Conservation (phyloP, 306 rosid species). For the Vigna hirtella region DNA sequence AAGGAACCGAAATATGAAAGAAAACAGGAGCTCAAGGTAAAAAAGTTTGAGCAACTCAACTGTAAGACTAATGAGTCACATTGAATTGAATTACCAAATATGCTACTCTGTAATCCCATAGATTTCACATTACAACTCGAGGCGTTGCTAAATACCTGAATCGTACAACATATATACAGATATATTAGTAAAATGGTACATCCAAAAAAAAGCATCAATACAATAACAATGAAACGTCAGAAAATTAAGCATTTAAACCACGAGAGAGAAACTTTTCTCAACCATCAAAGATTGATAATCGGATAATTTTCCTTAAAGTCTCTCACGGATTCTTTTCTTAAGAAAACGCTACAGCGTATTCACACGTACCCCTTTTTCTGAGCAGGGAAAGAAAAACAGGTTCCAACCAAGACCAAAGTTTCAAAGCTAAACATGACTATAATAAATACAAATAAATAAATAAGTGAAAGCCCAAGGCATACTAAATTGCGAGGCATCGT, state of each 20-base stretch:
- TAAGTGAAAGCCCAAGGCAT: not conserved
- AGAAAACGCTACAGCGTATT: not conserved
- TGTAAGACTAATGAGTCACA: slow-evolving; percentile 63
- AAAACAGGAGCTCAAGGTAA: slow-evolving; percentile 21
- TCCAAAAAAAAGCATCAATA: not conserved
- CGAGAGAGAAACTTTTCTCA: not conserved
- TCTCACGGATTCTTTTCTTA: not conserved
- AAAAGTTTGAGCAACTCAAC: slow-evolving; percentile 57
- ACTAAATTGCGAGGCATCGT: not conserved
- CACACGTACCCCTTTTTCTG: slow-evolving; percentile 21
- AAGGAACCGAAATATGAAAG: slow-evolving; percentile 10
- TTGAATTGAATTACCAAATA: slow-evolving; percentile 65
- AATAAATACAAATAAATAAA: not conserved
- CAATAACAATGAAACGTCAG: not conserved
- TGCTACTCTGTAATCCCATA: slow-evolving; percentile 49
- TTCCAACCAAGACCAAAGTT: slow-evolving; percentile 5
- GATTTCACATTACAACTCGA: slow-evolving; percentile 54
- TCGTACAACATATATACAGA: slow-evolving; percentile 17
- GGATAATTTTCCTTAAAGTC: not conserved
- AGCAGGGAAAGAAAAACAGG: not conserved
- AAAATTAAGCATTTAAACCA: slow-evolving; percentile 3
- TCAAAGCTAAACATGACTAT: not conserved
- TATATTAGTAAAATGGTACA: not conserved
- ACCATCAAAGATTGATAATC: slow-evolving; percentile 1
- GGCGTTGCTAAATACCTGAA: slow-evolving; percentile 61